A percentile compares a stretch with the other conserved stretches of the same genome.
These are phyloP conservation scores for Rugiboletus extremiorientalis DNA, from an alignment of 1,284 basidiomycete genomes.

Conservation along the genomic window DNA sequence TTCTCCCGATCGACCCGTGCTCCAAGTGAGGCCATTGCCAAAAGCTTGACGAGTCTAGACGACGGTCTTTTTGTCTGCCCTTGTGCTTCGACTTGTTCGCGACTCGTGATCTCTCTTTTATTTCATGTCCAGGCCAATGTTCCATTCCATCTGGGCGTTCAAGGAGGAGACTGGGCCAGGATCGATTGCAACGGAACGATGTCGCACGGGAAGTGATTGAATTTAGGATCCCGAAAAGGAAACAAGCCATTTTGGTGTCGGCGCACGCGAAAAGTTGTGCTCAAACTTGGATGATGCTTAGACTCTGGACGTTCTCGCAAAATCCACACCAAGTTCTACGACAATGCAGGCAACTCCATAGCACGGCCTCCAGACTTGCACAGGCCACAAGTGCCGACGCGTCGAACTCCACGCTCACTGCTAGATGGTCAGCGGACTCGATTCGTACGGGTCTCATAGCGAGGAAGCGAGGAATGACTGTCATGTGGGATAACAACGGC, in stretches of 20 bases:
- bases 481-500: constrained; percentile 90
- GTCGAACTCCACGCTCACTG: constrained; percentile 24
- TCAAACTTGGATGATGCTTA: constrained; percentile 45
- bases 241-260: too few relatives aligned
- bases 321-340: constrained; percentile 35
- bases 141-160: constrained; percentile 62
- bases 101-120: constrained; percentile 14
- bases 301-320: constrained; percentile 45
- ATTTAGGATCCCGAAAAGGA: constrained; percentile 20
- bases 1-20: constrained; percentile 53
- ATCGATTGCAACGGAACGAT: too few relatives aligned
- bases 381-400: constrained; percentile 31
- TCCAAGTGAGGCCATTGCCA: constrained; percentile 54
- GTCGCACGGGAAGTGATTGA: too few relatives aligned
- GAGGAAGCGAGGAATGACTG: constrained; percentile 94
- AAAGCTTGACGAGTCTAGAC: constrained; percentile 6
- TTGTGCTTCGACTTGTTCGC: constrained; percentile 13
- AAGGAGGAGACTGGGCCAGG: background rate
- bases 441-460: constrained; percentile 94
- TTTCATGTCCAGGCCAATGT: constrained; percentile 58
- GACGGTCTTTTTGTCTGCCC: constrained; percentile 21
- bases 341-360: constrained; percentile 40
- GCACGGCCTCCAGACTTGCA: constrained; percentile 38
- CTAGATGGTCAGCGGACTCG: constrained; percentile 85
- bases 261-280: too few relatives aligned